These are phyloP conservation scores for Cyberlindnera suaveolens DNA, from an alignment of 805 yeast species.

Conservation along the genomic window DNA sequence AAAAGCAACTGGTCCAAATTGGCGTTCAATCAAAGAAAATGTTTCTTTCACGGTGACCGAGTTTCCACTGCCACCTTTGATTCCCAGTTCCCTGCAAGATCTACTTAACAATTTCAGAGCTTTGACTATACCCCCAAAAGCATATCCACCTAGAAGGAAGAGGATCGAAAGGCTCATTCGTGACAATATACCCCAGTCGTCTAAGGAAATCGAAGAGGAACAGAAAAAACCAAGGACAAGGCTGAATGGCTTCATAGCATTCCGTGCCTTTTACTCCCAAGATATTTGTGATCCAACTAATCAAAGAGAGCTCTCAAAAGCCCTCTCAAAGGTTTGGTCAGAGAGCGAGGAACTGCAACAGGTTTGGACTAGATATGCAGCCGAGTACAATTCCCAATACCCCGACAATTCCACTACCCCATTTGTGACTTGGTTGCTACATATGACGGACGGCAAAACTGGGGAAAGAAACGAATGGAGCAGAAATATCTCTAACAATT, in stretches of 20 bases:
- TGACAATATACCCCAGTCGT: too few species aligned
- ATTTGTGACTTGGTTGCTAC: slow-evolving; percentile 8
- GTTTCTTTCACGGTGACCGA: background rate
- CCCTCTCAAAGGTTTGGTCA: slow-evolving; percentile 25
- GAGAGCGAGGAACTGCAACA: slow-evolving; percentile 19
- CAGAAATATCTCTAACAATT: background rate
- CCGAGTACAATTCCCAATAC: slow-evolving; percentile 19
- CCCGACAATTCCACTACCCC: background rate
- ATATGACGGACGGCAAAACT: background rate
- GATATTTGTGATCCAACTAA: slow-evolving; percentile 14
- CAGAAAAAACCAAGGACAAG: slow-evolving; percentile 7
- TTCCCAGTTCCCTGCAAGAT: background rate
- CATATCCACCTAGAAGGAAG: background rate
- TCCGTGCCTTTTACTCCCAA: slow-evolving; percentile 26
- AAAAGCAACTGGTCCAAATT: too few species aligned
- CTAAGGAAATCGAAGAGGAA: background rate
- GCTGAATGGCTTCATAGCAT: slow-evolving; percentile 29
- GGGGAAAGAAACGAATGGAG: background rate
- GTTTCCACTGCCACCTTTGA: slow-evolving; percentile 1
- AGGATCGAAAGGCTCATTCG: background rate
- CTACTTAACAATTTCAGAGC: background rate
- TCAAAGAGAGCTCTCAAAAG: slow-evolving; percentile 24
- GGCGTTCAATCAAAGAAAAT: background rate
- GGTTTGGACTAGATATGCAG: slow-evolving; percentile 26
- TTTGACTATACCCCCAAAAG: background rate